These are phyloP conservation scores for Crepidotus variabilis DNA, from an alignment of 768 basidiomycete species.

Conservation along the genomic window DNA sequence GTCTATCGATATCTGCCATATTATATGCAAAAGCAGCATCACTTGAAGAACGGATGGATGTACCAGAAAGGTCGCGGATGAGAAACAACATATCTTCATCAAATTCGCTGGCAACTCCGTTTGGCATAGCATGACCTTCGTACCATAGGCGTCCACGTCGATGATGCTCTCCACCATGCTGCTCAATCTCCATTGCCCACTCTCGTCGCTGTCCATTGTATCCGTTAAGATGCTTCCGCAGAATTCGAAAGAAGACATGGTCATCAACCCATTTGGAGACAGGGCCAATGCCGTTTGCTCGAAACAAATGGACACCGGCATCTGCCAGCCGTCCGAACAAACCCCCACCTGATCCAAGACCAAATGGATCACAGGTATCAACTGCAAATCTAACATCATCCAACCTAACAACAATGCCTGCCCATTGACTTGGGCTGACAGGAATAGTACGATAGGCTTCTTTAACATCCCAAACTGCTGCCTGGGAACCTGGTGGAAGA, in stretches of 20 bases:
- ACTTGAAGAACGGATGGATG: not conserved
- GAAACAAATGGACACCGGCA: slow-evolving; percentile 18
- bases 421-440: slow-evolving; percentile 31
- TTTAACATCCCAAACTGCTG: slow-evolving; percentile 28
- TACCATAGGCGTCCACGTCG: slow-evolving; percentile 22
- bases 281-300: slow-evolving; percentile 2
- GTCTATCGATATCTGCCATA: slow-evolving; percentile 29
- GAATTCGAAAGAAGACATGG: slow-evolving; percentile 13
- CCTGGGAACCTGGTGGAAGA: slow-evolving; percentile 34
- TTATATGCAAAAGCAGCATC: slow-evolving; percentile 11
- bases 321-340: slow-evolving; percentile 23
- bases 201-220: not conserved
- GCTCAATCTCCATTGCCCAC: slow-evolving; percentile 9
- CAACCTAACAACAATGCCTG: slow-evolving; percentile 25
- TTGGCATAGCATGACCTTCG: slow-evolving; percentile 13
- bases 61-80: slow-evolving; percentile 11
- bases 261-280: slow-evolving; percentile 29
- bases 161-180: slow-evolving; percentile 6
- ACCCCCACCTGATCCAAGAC: slow-evolving; percentile 18
- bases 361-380: slow-evolving; percentile 25
- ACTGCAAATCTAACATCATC: slow-evolving; percentile 17
- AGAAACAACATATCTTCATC: slow-evolving; percentile 26
- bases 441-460: slow-evolving; percentile 38
- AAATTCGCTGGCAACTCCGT: slow-evolving; percentile 23
- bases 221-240: not conserved